Evolutionary conservation across 192 early-diverging fungal species (phyloP).

Genomic region (Podila horticola): DNA sequence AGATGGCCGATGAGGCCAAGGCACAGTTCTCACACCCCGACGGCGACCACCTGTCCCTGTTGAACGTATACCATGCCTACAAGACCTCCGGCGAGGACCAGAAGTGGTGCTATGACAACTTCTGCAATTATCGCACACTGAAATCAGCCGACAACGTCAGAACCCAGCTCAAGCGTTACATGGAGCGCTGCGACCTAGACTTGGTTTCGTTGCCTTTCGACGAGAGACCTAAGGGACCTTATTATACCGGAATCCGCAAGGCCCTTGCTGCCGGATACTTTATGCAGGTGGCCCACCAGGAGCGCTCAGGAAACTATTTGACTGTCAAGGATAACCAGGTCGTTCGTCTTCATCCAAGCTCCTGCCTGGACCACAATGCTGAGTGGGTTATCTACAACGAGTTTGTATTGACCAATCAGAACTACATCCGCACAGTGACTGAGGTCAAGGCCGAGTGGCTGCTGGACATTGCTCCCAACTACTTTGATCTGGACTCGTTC

Average conservation of each 20-base stretch:
- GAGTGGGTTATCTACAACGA: constrained; percentile 99
- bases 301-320: constrained; percentile 87
- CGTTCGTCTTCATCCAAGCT: constrained; percentile 94
- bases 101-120: constrained; percentile 96
- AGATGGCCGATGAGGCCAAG: constrained; percentile 91
- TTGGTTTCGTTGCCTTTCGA: constrained; percentile 78
- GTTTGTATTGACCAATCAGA: constrained; percentile 95
- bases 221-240: constrained; percentile 69
- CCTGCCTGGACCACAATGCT: constrained; percentile 87
- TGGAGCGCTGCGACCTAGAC: constrained; percentile 77
- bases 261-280: constrained; percentile 95
- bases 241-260: constrained; percentile 90
- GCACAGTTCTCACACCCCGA: constrained; percentile 93
- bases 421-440: constrained; percentile 95
- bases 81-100: constrained; percentile 71
- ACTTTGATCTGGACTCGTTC: constrained; percentile 92
- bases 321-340: constrained; percentile 98
- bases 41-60: constrained; percentile 95
- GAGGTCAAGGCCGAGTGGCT: constrained; percentile 91
- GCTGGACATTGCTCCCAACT: constrained; percentile 84
- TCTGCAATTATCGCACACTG: constrained; percentile 88
- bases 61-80: constrained; percentile 98
- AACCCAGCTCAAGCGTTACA: constrained; percentile 84
- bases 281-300: constrained; percentile 98
- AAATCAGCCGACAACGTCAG: constrained; percentile 95